Conservation (phyloP, 2,329 filamentous ascomycete genomes). For the Escovopsis sp. region DNA sequence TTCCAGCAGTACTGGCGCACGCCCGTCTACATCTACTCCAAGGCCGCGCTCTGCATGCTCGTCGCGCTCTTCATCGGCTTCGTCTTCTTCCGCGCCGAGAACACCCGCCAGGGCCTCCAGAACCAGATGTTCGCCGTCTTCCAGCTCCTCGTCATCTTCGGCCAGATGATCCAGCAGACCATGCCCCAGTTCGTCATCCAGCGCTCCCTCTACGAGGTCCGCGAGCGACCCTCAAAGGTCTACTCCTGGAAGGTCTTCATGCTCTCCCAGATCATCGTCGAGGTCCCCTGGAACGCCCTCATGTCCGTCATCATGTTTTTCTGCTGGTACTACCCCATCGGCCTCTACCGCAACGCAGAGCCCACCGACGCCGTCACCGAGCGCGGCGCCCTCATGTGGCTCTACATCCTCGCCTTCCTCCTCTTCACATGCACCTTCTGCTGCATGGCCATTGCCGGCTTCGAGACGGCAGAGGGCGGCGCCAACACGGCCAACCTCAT, state of each 20-base stretch:
- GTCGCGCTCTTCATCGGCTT: conserved; percentile 67
- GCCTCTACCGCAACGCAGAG: conserved; percentile 55
- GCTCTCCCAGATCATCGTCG: conserved; percentile 67
- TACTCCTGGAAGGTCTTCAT: conserved; percentile 82
- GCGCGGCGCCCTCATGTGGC: conserved; percentile 65
- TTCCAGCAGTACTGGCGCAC: conserved; percentile 91
- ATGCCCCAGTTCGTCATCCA: conserved; percentile 82
- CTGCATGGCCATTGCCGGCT: conserved; percentile 59
- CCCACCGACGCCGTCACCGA: conserved; percentile 45
- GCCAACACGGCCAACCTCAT: conserved; percentile 63
- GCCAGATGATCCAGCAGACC: conserved; percentile 62
- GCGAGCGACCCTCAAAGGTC: conserved; percentile 69
- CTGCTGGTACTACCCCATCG: conserved; percentile 77
- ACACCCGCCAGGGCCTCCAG: conserved; percentile 63
- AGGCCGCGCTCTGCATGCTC: conserved; percentile 50
- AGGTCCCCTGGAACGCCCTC: conserved; percentile 71
- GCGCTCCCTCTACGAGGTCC: conserved; percentile 68
- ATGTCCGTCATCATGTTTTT: conserved; percentile 65
- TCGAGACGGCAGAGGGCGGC: conserved; percentile 60
- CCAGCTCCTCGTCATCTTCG: conserved; percentile 70
- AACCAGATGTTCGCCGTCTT: conserved; percentile 82
- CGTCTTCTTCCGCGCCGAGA: conserved; percentile 59
- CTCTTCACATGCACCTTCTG: conserved; percentile 73
- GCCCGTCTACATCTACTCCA: conserved; percentile 79
- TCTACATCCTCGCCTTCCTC: conserved; percentile 61